phyloP scores from a whole-genome alignment of 495 filamentous ascomycete genomes.

The Xylaria telfairii region DNA sequence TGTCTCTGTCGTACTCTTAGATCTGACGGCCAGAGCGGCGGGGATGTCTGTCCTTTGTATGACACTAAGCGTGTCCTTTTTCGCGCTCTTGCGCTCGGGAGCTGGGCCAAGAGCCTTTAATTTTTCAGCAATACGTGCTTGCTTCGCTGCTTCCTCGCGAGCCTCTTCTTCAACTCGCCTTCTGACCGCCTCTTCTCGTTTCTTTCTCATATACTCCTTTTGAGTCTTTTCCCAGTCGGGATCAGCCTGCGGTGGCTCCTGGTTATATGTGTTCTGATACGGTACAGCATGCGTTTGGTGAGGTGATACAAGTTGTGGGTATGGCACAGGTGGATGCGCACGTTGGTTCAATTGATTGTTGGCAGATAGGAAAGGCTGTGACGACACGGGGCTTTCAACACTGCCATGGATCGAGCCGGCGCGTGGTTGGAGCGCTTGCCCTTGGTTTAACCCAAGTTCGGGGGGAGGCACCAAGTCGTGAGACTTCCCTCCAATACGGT shows the following conservation, averaged over 20 bases:
- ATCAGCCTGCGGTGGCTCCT: slow-evolving; percentile 50
- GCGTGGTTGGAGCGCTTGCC: slow-evolving; percentile 50
- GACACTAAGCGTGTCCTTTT: slow-evolving; percentile 50
- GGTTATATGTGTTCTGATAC: slow-evolving; percentile 42
- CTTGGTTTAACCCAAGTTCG: slow-evolving; percentile 28
- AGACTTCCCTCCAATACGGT: slow-evolving; percentile 48
- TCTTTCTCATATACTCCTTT: slow-evolving; percentile 84
- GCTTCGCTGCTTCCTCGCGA: slow-evolving; percentile 75
- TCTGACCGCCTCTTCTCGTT: slow-evolving; percentile 75
- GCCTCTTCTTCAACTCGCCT: slow-evolving; percentile 82
- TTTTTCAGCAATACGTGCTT: slow-evolving; percentile 83
- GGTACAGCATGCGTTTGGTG: slow-evolving; percentile 55
- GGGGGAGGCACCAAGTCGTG: slow-evolving; percentile 53
- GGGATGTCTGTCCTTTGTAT: slow-evolving; percentile 44
- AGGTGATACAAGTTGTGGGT: slow-evolving; percentile 58
- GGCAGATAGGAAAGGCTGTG: slow-evolving; percentile 51
- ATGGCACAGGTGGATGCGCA: slow-evolving; percentile 47
- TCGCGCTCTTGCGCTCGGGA: slow-evolving; percentile 65
- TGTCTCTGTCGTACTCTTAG: slow-evolving; percentile 1
- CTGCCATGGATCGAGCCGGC: slow-evolving; percentile 52
- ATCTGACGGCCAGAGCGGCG: slow-evolving; percentile 23
- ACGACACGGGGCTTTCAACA: slow-evolving; percentile 55
- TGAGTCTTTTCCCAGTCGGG: slow-evolving; percentile 69
- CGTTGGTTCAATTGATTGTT: slow-evolving; percentile 40
- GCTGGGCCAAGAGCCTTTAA: slow-evolving; percentile 76